phyloP scores from a whole-genome alignment of 208 protist species.

The Leishmania braziliensis region DNA sequence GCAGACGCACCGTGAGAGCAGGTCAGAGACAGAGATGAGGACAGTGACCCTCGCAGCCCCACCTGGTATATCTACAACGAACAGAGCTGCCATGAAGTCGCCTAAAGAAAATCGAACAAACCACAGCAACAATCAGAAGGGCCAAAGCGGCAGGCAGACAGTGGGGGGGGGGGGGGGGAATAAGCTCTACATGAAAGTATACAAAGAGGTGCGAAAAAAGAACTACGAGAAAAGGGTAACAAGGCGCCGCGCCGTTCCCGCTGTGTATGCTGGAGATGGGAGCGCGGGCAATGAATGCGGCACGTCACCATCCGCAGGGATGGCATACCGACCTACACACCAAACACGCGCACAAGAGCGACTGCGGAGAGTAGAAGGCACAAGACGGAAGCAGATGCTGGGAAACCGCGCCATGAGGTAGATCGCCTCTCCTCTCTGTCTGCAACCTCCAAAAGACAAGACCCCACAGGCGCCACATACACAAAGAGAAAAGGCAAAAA shows the following conservation, averaged over 20 bases:
- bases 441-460: not conserved
- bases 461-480: not conserved
- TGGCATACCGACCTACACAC: not conserved
- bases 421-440: not conserved
- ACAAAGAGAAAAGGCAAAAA: not conserved
- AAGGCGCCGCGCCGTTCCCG: not conserved
- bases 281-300: not conserved
- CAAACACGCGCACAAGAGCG: not conserved
- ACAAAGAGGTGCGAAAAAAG: not conserved
- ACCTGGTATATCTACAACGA: not conserved
- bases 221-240: not conserved
- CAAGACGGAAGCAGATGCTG: not conserved
- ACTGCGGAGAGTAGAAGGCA: not conserved
- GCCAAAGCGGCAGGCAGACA: not conserved
- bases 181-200: not conserved
- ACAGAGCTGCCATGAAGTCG: not conserved
- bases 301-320: no score
- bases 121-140: not conserved
- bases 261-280: not conserved
- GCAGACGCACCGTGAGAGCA: not conserved
- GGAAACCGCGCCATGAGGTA: not conserved
- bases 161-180: not conserved
- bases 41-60: not conserved
- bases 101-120: not conserved
- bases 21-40: constrained; percentile 10